These are phyloP conservation scores for Suhomyces emberorum DNA, from an alignment of 805 yeast species.

Conservation along the genomic window DNA sequence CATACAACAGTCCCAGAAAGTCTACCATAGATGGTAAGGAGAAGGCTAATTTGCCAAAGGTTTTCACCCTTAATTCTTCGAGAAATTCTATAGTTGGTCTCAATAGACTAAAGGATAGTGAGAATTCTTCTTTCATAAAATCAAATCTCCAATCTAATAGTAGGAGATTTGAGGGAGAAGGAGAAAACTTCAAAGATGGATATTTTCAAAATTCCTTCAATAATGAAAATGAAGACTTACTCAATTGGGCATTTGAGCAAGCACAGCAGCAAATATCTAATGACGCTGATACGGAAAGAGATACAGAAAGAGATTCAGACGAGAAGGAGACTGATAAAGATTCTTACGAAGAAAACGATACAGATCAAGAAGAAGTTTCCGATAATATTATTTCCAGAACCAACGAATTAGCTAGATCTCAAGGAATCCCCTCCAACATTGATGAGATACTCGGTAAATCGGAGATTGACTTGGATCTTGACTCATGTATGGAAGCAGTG, in stretches of 20 bases:
- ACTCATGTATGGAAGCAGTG: too few species aligned
- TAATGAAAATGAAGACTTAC: constrained; percentile 11
- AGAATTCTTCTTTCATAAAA: too few species aligned
- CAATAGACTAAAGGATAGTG: constrained; percentile 32
- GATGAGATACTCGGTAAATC: too few species aligned
- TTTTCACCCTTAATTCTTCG: constrained; percentile 24
- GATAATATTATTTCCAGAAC: too few species aligned
- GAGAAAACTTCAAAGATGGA: neutral
- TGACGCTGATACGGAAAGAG: constrained; percentile 1
- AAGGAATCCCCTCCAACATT: too few species aligned
- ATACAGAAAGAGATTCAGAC: neutral
- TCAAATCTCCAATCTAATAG: neutral
- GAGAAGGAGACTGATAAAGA: neutral
- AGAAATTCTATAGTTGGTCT: constrained; percentile 38
- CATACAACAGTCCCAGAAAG: neutral
- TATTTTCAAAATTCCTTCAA: constrained; percentile 4
- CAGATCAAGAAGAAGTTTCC: neutral
- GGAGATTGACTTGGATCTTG: too few species aligned
- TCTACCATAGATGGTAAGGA: constrained; percentile 3
- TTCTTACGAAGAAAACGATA: neutral
- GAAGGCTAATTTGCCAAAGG: constrained; percentile 34
- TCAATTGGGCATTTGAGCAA: constrained; percentile 3
- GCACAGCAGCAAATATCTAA: neutral
- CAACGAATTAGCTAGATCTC: too few species aligned
- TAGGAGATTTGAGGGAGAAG: too few species aligned